Conservation (phyloP, 106 monocot species). For the Dendrobium chrysotoxum region DNA sequence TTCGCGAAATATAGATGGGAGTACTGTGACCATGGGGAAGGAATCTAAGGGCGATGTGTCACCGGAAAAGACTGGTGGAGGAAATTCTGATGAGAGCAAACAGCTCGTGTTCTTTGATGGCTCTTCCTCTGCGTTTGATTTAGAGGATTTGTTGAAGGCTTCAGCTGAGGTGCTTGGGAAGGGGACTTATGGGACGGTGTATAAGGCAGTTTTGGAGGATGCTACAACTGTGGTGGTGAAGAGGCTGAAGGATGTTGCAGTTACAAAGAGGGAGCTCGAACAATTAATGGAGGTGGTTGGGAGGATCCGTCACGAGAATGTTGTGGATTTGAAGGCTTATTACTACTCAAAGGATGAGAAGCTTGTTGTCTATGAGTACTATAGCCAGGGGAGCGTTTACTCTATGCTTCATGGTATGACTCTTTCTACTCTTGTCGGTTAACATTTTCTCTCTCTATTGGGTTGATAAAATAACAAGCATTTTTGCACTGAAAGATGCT, state of each 20-base stretch:
- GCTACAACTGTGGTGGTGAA: constrained; percentile 82
- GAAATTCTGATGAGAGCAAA: constrained; percentile 42
- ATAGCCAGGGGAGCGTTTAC: constrained; percentile 55
- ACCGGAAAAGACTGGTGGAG: constrained; percentile 42
- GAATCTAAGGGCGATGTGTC: constrained; percentile 29
- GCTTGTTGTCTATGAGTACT: constrained; percentile 68
- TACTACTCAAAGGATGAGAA: constrained; percentile 96
- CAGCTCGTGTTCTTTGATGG: constrained; percentile 74
- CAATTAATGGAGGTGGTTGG: constrained; percentile 88
- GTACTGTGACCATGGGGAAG: constrained; percentile 21
- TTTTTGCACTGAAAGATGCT: background rate
- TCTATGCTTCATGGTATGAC: constrained; percentile 64
- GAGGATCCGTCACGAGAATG: constrained; percentile 59
- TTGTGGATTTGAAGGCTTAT: constrained; percentile 67
- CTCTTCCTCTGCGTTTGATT: constrained; percentile 54
- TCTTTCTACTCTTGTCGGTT: background rate
- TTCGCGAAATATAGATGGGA: constrained; percentile 6
- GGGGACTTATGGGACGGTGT: constrained; percentile 73
- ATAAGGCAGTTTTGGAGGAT: constrained; percentile 79
- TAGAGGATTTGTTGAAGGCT: constrained; percentile 75
- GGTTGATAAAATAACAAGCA: background rate
- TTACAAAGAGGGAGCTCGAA: constrained; percentile 76
- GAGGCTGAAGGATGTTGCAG: constrained; percentile 80
- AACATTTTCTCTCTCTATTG: background rate
- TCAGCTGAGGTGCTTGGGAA: constrained; percentile 89